Evolutionary conservation across 2,329 filamentous ascomycete genomes (phyloP).

Genomic region (Raffaelea ambrosiae): DNA sequence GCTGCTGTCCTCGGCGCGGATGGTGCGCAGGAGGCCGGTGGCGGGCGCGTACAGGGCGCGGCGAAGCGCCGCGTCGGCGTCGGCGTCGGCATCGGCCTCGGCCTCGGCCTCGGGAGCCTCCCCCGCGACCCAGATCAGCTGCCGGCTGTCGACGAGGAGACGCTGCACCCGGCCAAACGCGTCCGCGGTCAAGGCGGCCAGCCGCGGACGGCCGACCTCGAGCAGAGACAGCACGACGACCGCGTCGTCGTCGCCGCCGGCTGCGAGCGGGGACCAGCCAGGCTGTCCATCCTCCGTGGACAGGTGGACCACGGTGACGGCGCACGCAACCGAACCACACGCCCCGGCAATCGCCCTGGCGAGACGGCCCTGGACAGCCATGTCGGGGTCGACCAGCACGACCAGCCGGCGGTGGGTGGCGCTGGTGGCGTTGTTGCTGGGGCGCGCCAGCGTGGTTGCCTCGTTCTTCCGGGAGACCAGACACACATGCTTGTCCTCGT

Average conservation of each 20-base stretch:
- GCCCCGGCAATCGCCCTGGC: neutral
- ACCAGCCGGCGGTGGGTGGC: neutral
- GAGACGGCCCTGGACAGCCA: neutral
- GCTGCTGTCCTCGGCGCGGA: slow-evolving; percentile 38
- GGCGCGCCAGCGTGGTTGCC: no score
- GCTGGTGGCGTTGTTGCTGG: no score
- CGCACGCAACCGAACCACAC: no score
- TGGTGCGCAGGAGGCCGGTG: slow-evolving; percentile 34
- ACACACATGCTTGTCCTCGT: no score
- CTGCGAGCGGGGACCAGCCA: no score
- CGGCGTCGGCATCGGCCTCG: slow-evolving; percentile 19
- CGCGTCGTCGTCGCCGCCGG: no score
- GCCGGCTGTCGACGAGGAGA: slow-evolving; percentile 25
- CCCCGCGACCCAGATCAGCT: slow-evolving; percentile 37
- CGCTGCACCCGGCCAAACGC: slow-evolving; percentile 32
- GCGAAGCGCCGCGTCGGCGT: slow-evolving; percentile 11
- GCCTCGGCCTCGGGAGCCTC: slow-evolving; percentile 26
- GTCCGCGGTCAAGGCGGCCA: slow-evolving; percentile 22
- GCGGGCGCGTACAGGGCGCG: slow-evolving; percentile 26
- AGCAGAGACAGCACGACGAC: neutral
- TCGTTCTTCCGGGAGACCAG: no score
- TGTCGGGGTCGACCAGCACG: neutral
- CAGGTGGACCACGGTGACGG: neutral
- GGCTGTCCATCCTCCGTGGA: no score
- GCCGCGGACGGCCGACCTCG: slow-evolving; percentile 9